These are phyloP conservation scores for Aspergillus neoniger DNA, from an alignment of 2,329 filamentous ascomycete genomes.

Conservation along the genomic window DNA sequence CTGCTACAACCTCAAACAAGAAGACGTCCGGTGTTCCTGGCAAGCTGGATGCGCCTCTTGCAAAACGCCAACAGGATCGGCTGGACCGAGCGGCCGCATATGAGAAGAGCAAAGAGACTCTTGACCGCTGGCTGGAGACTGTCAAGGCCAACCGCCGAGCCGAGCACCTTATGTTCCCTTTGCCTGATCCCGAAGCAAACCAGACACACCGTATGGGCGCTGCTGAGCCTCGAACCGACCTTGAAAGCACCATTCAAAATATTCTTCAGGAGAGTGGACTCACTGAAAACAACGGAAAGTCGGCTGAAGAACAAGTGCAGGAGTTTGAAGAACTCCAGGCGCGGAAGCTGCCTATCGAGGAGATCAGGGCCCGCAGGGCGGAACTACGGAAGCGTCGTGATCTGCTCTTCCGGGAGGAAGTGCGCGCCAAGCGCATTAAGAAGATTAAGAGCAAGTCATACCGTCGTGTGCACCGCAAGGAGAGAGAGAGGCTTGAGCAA, in stretches of 20 bases:
- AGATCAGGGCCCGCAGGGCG: conserved; percentile 70
- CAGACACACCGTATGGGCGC: conserved; percentile 57
- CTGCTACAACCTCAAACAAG: conserved; percentile 37
- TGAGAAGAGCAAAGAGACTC: conserved; percentile 85
- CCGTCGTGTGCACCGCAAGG: conserved; percentile 85
- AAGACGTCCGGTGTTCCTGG: conserved; percentile 59
- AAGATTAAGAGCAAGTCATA: conserved; percentile 99
- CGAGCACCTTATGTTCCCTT: conserved; percentile 85
- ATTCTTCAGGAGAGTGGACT: conserved; percentile 91
- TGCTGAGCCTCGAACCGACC: conserved; percentile 70
- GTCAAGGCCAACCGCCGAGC: conserved; percentile 91
- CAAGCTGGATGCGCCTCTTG: conserved; percentile 79
- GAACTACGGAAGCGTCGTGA: conserved; percentile 80
- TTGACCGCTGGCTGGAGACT: conserved; percentile 90
- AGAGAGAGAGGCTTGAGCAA: conserved; percentile 61
- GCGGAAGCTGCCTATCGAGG: conserved; percentile 71
- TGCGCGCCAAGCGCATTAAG: conserved; percentile 87
- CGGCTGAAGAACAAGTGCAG: conserved; percentile 65
- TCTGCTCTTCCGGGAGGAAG: conserved; percentile 82
- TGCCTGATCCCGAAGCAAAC: conserved; percentile 69
- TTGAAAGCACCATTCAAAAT: conserved; percentile 81
- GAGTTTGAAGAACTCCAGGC: conserved; percentile 70
- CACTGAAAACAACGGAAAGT: conserved; percentile 57
- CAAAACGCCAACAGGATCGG: conserved; percentile 82
- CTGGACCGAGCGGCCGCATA: conserved; percentile 81